These are phyloP conservation scores for Candida quercuum DNA, from an alignment of 805 yeast genomes.

Conservation along the genomic window DNA sequence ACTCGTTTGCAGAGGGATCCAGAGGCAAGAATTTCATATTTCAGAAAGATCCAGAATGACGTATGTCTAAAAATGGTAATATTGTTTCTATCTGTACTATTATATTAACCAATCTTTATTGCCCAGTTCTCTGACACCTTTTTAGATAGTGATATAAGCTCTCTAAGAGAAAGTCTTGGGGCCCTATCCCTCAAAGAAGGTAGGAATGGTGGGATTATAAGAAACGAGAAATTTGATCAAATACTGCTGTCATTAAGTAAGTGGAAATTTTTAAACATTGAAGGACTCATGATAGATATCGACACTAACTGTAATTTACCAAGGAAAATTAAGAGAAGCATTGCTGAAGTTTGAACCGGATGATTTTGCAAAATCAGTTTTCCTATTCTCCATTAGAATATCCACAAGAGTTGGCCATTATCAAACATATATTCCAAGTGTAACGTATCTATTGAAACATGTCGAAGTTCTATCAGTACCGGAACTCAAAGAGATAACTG, in stretches of 20 bases:
- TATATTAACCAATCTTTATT: too few relatives aligned
- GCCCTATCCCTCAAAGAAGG: background rate
- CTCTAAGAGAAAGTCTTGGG: background rate
- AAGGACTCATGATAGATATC: too few relatives aligned
- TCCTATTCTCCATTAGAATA: slow-evolving; percentile 43
- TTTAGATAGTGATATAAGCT: background rate
- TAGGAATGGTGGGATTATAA: slow-evolving; percentile 2
- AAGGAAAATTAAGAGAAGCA: slow-evolving; percentile 53
- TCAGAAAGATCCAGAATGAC: slow-evolving; percentile 30
- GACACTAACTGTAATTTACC: too few relatives aligned
- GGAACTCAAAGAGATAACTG: slow-evolving; percentile 37
- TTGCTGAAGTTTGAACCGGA: slow-evolving; percentile 33
- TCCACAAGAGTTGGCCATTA: slow-evolving; percentile 44
- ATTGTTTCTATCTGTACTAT: too few relatives aligned
- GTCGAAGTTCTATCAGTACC: slow-evolving; percentile 15
- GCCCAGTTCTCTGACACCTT: slow-evolving; percentile 3
- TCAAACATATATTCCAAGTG: slow-evolving; percentile 54
- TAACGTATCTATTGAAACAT: slow-evolving; percentile 28
- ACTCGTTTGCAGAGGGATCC: slow-evolving; percentile 39
- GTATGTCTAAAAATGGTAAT: too few relatives aligned
- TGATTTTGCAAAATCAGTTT: slow-evolving; percentile 41
- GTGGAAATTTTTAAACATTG: slow-evolving; percentile 3
- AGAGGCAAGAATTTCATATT: slow-evolving; percentile 35
- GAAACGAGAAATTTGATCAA: slow-evolving; percentile 17
- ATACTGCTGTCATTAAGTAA: slow-evolving; percentile 30